Percentiles rank a stretch among this genome's conserved stretches.
phyloP scores from a whole-genome alignment of 2,329 filamentous ascomycete species.

The Beauveria brongniartii region DNA sequence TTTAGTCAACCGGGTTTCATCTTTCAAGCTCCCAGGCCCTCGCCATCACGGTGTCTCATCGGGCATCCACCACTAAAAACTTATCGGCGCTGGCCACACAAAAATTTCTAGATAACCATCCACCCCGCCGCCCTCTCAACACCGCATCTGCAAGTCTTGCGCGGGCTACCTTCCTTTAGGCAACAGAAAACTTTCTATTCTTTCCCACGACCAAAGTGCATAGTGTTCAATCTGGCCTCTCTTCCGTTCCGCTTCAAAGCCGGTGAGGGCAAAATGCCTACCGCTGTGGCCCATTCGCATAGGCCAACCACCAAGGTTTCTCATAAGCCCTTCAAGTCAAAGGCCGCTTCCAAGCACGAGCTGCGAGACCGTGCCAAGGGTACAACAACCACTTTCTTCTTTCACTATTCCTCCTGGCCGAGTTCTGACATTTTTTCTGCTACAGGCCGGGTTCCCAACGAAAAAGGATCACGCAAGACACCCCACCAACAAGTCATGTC shows the following conservation, averaged over 20 bases:
- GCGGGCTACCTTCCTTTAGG: not conserved
- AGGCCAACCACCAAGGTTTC: slow-evolving; percentile 82
- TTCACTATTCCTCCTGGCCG: not conserved
- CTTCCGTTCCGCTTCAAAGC: slow-evolving; percentile 85
- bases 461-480: slow-evolving; percentile 72
- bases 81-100: slow-evolving; percentile 12
- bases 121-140: slow-evolving; percentile 10
- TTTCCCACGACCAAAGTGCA: not conserved
- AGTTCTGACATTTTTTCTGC: slow-evolving; percentile 11
- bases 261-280: slow-evolving; percentile 68
- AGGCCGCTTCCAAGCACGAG: slow-evolving; percentile 80
- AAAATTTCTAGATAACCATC: slow-evolving; percentile 26
- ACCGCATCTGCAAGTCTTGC: slow-evolving; percentile 27
- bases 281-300: slow-evolving; percentile 70
- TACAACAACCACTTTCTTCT: slow-evolving; percentile 26
- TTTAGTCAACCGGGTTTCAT: too few relatives aligned
- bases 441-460: slow-evolving; percentile 67
- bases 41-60: slow-evolving; percentile 2
- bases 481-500: slow-evolving; percentile 96
- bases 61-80: slow-evolving; percentile 9
- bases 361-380: slow-evolving; percentile 82
- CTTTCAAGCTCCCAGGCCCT: not conserved
- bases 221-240: slow-evolving; percentile 49
- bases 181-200: not conserved
- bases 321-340: slow-evolving; percentile 89